Evolutionary conservation across 768 basidiomycete genomes (phyloP), one percentile per base, ranked within the genome.

Genomic region (Dacryopinax spathularia): DNA sequence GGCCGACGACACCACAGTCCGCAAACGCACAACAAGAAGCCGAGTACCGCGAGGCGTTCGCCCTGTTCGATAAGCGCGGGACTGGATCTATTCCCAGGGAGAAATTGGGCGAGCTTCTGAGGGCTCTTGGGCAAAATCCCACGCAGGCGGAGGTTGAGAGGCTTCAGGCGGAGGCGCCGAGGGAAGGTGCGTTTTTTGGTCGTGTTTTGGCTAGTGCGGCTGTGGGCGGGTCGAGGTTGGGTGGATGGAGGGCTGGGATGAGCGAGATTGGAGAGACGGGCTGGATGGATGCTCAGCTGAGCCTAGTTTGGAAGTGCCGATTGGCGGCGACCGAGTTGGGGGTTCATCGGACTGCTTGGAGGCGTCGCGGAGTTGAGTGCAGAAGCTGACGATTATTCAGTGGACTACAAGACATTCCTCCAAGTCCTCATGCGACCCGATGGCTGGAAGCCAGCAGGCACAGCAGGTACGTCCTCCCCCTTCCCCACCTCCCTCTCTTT

Each of bases 41-140:
- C 90, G 92, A 94, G 76, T 94, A 94, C 80, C 91, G 91, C 71
- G 92, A 97, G 75, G 94, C 94, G 1, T 97, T 97, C 70, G 93
- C 96, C 44, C 84, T 99, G 33, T 98, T 97, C 74, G 96, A 99
- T 78, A 98, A 98, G 79, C 86, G 86, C 68, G 96, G 96, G 35
- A 90, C 88, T 1, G 93, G 93, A 16, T 81, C 88, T 15, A 90
- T 99, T 33, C 88, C 93, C 0, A 78, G 88, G 2, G 89, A 93
- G 66, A 87, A 86, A 0, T 77, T 99, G 1, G 96, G 96, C 9
- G 95, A 98, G 73, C 82, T 99, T 10, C 77, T 99, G 16, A 84
- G 96, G 43, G 92, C 92, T 0, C 78, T 99, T 2, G 96, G 96
- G 1, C 96, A 98, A 78, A 99, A 99, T 73, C 96, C 96, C n/a